Evolutionary conservation across 805 yeast genomes (phyloP).

Genomic region (Metschnikowia dekortorum): DNA sequence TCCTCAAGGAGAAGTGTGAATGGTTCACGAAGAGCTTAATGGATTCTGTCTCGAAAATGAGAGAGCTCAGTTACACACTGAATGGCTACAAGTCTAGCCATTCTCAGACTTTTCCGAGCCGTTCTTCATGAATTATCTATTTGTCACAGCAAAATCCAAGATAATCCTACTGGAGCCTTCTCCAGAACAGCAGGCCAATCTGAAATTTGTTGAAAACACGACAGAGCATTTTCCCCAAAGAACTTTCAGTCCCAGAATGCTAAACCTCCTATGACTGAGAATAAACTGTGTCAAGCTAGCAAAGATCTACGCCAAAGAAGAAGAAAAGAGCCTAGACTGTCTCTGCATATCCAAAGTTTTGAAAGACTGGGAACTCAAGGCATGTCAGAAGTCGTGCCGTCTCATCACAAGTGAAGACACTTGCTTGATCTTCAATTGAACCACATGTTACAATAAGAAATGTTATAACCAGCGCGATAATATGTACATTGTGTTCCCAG

Average conservation of each 20-base stretch:
- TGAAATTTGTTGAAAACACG: slow-evolving; percentile 19
- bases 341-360: slow-evolving; percentile 14
- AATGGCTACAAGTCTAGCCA: slow-evolving; percentile 38
- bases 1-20: slow-evolving; percentile 6
- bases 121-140: slow-evolving; percentile 15
- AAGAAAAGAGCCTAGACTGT: slow-evolving; percentile 1
- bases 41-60: slow-evolving; percentile 5
- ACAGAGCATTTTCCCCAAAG: slow-evolving; percentile 16
- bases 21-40: neutral
- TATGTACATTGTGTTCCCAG: too few species aligned
- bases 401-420: slow-evolving; percentile 23
- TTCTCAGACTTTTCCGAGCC: slow-evolving; percentile 26
- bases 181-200: slow-evolving; percentile 15
- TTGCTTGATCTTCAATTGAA: slow-evolving; percentile 35
- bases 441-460: slow-evolving; percentile 19
- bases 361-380: slow-evolving; percentile 29
- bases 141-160: slow-evolving; percentile 7
- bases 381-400: slow-evolving; percentile 23
- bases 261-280: slow-evolving; percentile 9
- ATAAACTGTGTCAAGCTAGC: slow-evolving; percentile 1
- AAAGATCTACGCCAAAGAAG: neutral
- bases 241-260: slow-evolving; percentile 15
- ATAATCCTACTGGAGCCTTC: slow-evolving; percentile 7
- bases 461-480: too few species aligned
- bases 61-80: slow-evolving; percentile 21